Percentiles rank a stretch among this genome's conserved stretches.
Evolutionary conservation across 495 filamentous ascomycete genomes (phyloP).

Genomic region (Podospora fimiseda): DNA sequence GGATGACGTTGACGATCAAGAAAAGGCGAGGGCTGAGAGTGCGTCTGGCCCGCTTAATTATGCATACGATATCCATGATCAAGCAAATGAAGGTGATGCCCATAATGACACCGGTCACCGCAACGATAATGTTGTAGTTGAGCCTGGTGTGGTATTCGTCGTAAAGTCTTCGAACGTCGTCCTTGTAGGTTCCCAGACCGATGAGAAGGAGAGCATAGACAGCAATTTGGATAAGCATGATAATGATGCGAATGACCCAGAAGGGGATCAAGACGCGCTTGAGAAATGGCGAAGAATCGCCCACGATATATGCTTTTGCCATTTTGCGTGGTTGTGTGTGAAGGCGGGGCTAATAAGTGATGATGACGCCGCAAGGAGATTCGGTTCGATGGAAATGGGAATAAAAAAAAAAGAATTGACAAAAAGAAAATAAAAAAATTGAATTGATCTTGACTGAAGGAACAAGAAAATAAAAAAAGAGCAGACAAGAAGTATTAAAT

Average conservation of each 20-base stretch:
- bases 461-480: no score
- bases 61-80: slow-evolving; percentile 27
- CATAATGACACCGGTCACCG: slow-evolving; percentile 16
- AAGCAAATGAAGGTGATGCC: slow-evolving; percentile 19
- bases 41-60: slow-evolving; percentile 25
- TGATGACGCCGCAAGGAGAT: not conserved
- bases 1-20: slow-evolving; percentile 22
- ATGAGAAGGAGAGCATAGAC: slow-evolving; percentile 18
- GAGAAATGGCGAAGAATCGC: slow-evolving; percentile 33
- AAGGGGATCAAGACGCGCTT: slow-evolving; percentile 69
- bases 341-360: no score
- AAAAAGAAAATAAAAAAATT: no score
- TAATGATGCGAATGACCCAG: slow-evolving; percentile 74
- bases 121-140: slow-evolving; percentile 7
- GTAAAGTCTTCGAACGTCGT: slow-evolving; percentile 7
- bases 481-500: no score
- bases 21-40: slow-evolving; percentile 28
- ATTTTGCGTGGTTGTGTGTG: slow-evolving; percentile 8
- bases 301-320: slow-evolving; percentile 17
- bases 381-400: no score
- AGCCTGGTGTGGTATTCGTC: slow-evolving; percentile 14
- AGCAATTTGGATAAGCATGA: slow-evolving; percentile 22
- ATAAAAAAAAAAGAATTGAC: no score
- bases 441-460: no score
- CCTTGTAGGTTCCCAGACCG: slow-evolving; percentile 11